Base-by-base conservation (phyloP, 2,329 filamentous ascomycete species). In the Sporothrix sp. region DNA sequence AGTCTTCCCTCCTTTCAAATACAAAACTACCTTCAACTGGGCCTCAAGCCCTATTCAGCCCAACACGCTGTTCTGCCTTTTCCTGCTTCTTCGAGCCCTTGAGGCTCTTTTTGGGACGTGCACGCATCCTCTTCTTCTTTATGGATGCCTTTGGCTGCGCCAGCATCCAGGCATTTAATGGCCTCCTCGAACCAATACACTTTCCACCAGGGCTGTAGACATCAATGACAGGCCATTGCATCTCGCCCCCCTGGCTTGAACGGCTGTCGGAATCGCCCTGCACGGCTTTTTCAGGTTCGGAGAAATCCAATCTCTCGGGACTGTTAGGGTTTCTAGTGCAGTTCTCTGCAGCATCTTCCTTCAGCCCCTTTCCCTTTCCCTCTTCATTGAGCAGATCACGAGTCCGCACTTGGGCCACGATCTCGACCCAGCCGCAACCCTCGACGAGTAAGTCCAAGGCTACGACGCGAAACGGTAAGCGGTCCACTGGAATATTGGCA, bases 391-490 rank as follows among this genome's bases (percentile, higher is more conserved):
- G 68, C 50, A 74, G 66, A 52, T 74, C 70, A 61, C 67, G 76
- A 14, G 73, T 78, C 46, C 91, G 79, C 9, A 94, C 79, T 67
- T 98, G 91, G 3, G 83, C 83, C 1, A 82, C 82, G 36, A 98
- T 66, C 66, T 98, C 93, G 2, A 98, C 76, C 86, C 94, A 98
- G 7, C 93, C 93, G 23, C 89, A 84, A 2, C 93, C 89, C 64
- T 97, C 91, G 45, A 98, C 81, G 13, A 98, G 70, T 21, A 98
- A 81, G 62, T 98, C 94, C 0, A 84, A 77, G 8, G 84, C 81
- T 54, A 93, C 74, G 2, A 97, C 81, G 13, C 79, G 77, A 66
- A 90, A 98, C 0, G 89, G 87, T 4, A 97, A 70, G 14, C 73
- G 70, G 2, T 87, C 81, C 0, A 84, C 75, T 51, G 78, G 80